Evolutionary conservation across 2,329 filamentous ascomycete species (phyloP), one percentile per base, ranked within the genome.

Genomic region (Fusarium succisae): DNA sequence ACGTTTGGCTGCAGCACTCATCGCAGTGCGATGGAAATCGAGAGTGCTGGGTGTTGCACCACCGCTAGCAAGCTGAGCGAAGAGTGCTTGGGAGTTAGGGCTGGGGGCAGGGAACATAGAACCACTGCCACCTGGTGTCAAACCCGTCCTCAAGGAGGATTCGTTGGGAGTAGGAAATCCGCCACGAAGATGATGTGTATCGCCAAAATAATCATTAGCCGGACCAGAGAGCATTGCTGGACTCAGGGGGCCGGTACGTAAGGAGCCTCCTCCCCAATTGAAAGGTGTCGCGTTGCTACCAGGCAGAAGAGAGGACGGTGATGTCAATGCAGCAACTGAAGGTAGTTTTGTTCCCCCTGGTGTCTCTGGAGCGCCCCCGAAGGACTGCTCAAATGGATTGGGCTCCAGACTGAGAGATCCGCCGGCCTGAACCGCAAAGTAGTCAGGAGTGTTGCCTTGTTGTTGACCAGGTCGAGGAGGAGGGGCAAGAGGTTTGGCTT

Each of bases 301-400:
- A 53, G 92, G 92, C 38, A 94, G 84, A 26, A 97, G 89, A 28
- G 94, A 91, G 51, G 94, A 94, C 12, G 96, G 96, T 53, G 96
- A 98, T 30, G 96, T 97, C 78, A 99, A 89, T 72, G 95, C 90
- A 53, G 95, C 95, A 76, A 98, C 95, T 22, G 95, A 93, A 57
- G 96, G 96, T 72, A 99, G 87, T 79, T 98, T 92, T 67, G 90
- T 91, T 74, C 90, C 92, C 76, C 94, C 93, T 22, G 96, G 95
- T 38, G 96, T 97, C 82, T 97, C 94, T 77, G 91, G 89, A 62
- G 85, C 85, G 70, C 86, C 86, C 76, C 89, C 91, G 81, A 99
- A 99, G 12, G 96, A 98, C 83, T 96, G 94, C 82, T 98, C 96
- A 80, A 99, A 98, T 14, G 96, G 96, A 83, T 99, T 98, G 69